These are phyloP conservation scores for Lavandula angustifolia DNA, from an alignment of 257 asterid genomes.

Conservation along the genomic window DNA sequence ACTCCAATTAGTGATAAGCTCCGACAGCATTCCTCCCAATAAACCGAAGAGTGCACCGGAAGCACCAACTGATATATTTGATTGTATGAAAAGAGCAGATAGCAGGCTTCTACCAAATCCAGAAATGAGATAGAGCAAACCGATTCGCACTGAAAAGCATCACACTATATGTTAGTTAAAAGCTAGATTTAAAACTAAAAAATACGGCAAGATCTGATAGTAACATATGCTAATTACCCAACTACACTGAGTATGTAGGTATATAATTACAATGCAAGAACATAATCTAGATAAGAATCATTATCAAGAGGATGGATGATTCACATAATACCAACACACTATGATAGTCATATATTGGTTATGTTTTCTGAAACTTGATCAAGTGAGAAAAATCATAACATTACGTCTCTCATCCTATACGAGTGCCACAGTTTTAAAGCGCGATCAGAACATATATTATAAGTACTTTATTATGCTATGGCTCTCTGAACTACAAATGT, in stretches of 20 bases:
- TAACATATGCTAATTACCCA: too few relatives aligned
- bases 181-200: too few relatives aligned
- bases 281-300: neutral
- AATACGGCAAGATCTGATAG: too few relatives aligned
- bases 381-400: neutral
- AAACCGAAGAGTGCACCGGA: slow-evolving; percentile 93
- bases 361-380: neutral
- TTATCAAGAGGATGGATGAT: neutral
- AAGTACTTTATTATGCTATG: neutral
- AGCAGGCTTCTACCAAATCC: slow-evolving; percentile 89
- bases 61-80: slow-evolving; percentile 92
- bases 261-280: too few relatives aligned
- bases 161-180: neutral
- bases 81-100: slow-evolving; percentile 77
- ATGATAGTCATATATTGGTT: neutral
- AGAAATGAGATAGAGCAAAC: slow-evolving; percentile 74
- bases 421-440: neutral
- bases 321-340: too few relatives aligned
- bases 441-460: neutral
- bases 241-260: too few relatives aligned
- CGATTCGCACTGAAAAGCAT: slow-evolving; percentile 60
- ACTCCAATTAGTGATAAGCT: slow-evolving; percentile 86
- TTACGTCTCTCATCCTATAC: neutral
- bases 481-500: neutral
- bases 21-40: slow-evolving; percentile 92